These are phyloP conservation scores for Pyracantha coccinea DNA, from an alignment of 331 rosid genomes.

Conservation along the genomic window DNA sequence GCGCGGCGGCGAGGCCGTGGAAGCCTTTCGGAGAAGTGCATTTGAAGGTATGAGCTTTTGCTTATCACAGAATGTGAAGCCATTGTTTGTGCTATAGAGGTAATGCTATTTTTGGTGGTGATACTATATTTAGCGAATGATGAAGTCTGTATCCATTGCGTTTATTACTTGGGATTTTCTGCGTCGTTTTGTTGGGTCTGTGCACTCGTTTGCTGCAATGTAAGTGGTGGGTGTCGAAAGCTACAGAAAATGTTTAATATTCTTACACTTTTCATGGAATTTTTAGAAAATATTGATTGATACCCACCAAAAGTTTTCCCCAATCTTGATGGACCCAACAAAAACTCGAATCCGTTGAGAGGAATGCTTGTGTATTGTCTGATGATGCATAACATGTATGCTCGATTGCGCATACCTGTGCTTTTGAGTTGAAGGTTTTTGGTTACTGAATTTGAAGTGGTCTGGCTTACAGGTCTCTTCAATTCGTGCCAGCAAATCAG, in stretches of 20 bases:
- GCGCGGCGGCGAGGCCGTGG: slow-evolving; percentile 38
- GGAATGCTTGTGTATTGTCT: neutral
- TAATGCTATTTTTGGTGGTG: neutral
- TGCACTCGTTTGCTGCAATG: neutral
- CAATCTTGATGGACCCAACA: neutral
- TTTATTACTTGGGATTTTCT: neutral
- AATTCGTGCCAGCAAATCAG: slow-evolving; percentile 94
- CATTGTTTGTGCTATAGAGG: neutral
- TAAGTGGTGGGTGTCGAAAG: neutral
- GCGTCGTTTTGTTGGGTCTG: neutral
- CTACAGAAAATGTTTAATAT: neutral
- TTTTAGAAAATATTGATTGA: neutral
- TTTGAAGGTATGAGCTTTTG: slow-evolving; percentile 67
- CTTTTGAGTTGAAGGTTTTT: neutral
- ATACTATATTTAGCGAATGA: neutral
- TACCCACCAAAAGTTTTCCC: neutral
- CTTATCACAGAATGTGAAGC: neutral
- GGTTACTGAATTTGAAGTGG: slow-evolving; percentile 22
- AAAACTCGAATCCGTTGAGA: neutral
- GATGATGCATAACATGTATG: neutral
- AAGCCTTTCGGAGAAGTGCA: slow-evolving; percentile 94
- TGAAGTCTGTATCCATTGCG: too few relatives aligned
- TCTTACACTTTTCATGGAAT: neutral
- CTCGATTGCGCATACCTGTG: neutral
- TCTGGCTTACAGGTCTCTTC: slow-evolving; percentile 80